Evolutionary conservation across 1,284 basidiomycete species (phyloP).

Genomic region (Cutaneotrichosporon sp.): DNA sequence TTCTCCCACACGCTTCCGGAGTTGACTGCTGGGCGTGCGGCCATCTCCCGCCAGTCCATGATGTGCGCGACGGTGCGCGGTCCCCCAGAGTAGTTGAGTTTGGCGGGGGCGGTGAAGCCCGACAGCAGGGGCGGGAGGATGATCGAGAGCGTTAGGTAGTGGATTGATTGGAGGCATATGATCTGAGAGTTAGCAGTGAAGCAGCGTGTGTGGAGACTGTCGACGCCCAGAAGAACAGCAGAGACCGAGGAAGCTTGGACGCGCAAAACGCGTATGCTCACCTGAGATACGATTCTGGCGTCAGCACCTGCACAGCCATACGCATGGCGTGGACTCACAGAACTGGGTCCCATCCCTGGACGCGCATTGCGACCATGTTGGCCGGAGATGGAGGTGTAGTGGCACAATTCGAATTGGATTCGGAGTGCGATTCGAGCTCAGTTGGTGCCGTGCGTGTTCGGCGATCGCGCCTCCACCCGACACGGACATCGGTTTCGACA

Average conservation of each 20-base stretch:
- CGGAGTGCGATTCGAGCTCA: too few relatives aligned
- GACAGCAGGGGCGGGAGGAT: slow-evolving; percentile 75
- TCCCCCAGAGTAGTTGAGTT: slow-evolving; percentile 69
- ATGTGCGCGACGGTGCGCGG: slow-evolving; percentile 51
- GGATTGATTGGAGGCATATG: slow-evolving; percentile 81
- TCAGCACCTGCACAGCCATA: slow-evolving; percentile 22
- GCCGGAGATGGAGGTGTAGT: not conserved
- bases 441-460: not conserved
- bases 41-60: slow-evolving; percentile 96
- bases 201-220: too few relatives aligned
- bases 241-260: too few relatives aligned
- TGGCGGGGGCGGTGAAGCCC: slow-evolving; percentile 65
- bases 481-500: too few relatives aligned
- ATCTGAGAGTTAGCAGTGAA: slow-evolving; percentile 57
- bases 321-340: slow-evolving; percentile 29
- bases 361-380: slow-evolving; percentile 26
- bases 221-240: too few relatives aligned
- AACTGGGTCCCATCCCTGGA: slow-evolving; percentile 51
- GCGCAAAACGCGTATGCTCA: slow-evolving; percentile 25
- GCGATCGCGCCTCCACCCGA: too few relatives aligned
- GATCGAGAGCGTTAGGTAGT: slow-evolving; percentile 81
- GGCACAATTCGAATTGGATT: too few relatives aligned
- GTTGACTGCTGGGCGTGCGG: slow-evolving; percentile 65
- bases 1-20: slow-evolving; percentile 54
- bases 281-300: slow-evolving; percentile 47